Base-by-base conservation (phyloP, 2,329 filamentous ascomycete species). In the Phialophora expanda region DNA sequence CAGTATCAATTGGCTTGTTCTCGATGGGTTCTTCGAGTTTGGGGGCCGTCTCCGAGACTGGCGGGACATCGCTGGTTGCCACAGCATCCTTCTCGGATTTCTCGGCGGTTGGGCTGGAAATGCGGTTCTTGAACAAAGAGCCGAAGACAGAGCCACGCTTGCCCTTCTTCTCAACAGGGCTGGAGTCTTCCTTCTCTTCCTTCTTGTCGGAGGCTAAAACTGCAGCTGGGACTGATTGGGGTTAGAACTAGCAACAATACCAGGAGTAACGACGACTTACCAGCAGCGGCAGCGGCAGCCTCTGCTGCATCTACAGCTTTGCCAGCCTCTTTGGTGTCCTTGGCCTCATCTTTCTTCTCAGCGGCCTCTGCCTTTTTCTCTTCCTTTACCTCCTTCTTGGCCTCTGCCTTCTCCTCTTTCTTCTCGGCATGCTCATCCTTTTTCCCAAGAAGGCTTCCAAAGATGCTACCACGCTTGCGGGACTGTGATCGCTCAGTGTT, bases 121-220 rank as follows among this genome's bases (percentile, higher is more conserved):
- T 78, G 14, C 89, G 89, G 85, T 94, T 94, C 86, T 92, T 90
- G 80, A 85, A 86, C 76, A 91, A 88, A 75, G 87, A 89, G 74
- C 87, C 87, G 80, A 96, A 96, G 75, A 93, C 89, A 71, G 91
- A 95, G 80, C 88, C 88, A 79, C 92, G 91, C 90, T 96, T 96
- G 79, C 87, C 84, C 87, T 92, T 93, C 72, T 87, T 87, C 78
- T 86, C 86, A 20, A 72, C 72, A 79, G 79, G 66, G 78, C 79
- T 66, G 81, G 81, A 62, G 81, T 88, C 69, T 41, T 67, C 56
- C 55, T 76, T 78, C 56, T 77, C 74, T 51, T 78, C 75, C 65
- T 80, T 80, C 73, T 87, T 78, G 81, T 81, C 76, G 82, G 85
- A 82, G 3, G 80, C 78, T 24, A 79, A 79, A 77, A 86, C 70